Evolutionary conservation across 2,329 filamentous ascomycete species (phyloP), one percentile per base, ranked within the genome.

Genomic region (Pyrenophora graminea): DNA sequence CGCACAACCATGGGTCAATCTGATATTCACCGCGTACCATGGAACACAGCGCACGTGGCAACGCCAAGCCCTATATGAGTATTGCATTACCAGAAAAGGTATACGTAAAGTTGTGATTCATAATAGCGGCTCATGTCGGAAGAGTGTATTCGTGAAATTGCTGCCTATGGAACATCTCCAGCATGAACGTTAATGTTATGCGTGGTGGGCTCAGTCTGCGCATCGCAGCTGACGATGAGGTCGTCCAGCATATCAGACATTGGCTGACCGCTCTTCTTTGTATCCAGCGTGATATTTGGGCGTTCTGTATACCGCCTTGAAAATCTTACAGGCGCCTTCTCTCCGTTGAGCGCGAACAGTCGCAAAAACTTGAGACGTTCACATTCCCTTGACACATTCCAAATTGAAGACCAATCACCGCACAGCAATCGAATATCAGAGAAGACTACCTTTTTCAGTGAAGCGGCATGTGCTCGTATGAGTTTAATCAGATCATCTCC

Each of bases 401-500:
- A 43, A 4, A 64, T 12, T 4, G 53, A 51, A 3, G 13, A 27
- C 66, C 64, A 68, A 7, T 13, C 60, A 1, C 61, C 64, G 1
- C 51, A 56, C 1, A 54, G 23, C 12, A 66, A 13, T 12, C 45
- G 50, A 13, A 56, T 48, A 21, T 60, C 45, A 10, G 50, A 51
- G 9, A 68, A 46, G 7, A 42, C 34, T 7, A 64, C 33, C 1
- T 45, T 40, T 15, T 48, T 52, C 19, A 69, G 38, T 0, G 64
- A 54, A 4, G 23, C 10, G 1, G 56, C 27, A 33, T 69, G 64
- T 1, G 50, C 53, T 9, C 33, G 54, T 2, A 63, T 18, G 13
- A 69, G 49, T 3, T 42, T 42, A 10, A 21, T 34, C 15, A 69
- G 13, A 13, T 67, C 61, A 1, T 53, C 46, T 18, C 55, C 58